phyloP scores from a whole-genome alignment of 345 rosid species.

The Heritiera fomes region DNA sequence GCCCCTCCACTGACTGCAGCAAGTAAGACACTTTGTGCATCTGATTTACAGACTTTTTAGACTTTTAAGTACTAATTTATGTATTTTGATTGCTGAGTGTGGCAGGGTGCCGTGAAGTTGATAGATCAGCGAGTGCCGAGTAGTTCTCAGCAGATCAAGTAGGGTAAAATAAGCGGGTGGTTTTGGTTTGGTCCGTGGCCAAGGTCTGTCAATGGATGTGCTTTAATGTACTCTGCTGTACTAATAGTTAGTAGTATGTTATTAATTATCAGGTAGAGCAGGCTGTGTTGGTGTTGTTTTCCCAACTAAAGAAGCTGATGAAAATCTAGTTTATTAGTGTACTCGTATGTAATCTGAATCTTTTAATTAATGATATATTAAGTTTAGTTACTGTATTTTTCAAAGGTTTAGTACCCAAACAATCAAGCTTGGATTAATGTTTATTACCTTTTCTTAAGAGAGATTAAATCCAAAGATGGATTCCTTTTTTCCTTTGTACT shows the following conservation, averaged over 20 bases:
- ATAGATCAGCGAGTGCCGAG: background rate
- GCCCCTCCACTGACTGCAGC: slow-evolving; percentile 20
- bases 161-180: background rate
- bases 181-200: background rate
- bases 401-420: too few relatives aligned
- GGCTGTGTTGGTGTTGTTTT: background rate
- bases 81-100: background rate
- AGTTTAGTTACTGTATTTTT: too few relatives aligned
- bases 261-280: background rate
- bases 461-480: too few relatives aligned
- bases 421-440: too few relatives aligned
- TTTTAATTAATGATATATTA: background rate
- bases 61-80: background rate
- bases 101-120: slow-evolving; percentile 8
- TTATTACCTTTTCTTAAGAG: too few relatives aligned
- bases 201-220: background rate
- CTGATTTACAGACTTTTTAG: background rate
- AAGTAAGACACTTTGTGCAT: slow-evolving; percentile 2
- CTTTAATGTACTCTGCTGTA: background rate
- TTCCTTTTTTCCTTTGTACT: too few relatives aligned
- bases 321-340: background rate
- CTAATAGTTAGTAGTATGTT: background rate
- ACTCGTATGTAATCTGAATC: background rate
- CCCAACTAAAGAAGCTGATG: background rate
- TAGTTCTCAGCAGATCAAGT: background rate